Evolutionary conservation across 768 basidiomycete genomes (phyloP), one percentile per base, ranked within the genome.

Genomic region (Paxillus rubicundulus): DNA sequence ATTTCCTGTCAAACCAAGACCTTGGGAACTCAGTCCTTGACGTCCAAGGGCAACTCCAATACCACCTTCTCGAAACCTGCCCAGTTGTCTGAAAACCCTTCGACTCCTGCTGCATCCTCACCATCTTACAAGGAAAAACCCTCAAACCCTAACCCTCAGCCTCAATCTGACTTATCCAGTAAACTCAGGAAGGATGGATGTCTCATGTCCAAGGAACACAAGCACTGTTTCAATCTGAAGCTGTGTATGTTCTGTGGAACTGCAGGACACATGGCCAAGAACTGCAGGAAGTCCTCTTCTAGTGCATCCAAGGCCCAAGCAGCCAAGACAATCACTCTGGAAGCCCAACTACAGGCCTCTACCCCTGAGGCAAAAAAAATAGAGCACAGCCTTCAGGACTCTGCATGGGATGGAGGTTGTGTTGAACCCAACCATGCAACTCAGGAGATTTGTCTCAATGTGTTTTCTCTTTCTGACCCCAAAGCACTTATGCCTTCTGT

Each of bases 341-440:
- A 45, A 45, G 3, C 42, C 16, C 20, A 53, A 38, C 41, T 7
- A 2, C 3, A 34, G 42, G 39, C 16, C 41, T 40, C 48, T 32
- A 28, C 27, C 27, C 5, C 17, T 1, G 36, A 48, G 49, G 3
- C 45, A 40, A 54, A 57, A 53, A n/a, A 50, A 54, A 48, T 54
- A 54, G 52, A 9, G 9, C 46, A n/a, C n/a, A n/a, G n/a, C n/a
- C n/a, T n/a, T n/a, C n/a, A n/a, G n/a, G n/a, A n/a, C n/a, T n/a
- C n/a, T 4, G n/a, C 52, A 56, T n/a, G 9, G 9, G 9, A 2
- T 3, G 7, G 44, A 38, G 44, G 37, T 36, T 46, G 39, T 13
- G 3, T 52, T 56, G 43, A 46, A 0, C 9, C 40, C 9, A 2
- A 17, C 21, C 4, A 9, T 55, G 54, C 51, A 44, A 1, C 10